Conservation (phyloP, 2,329 filamentous ascomycete genomes). For the Purpureocillium lavendulum region DNA sequence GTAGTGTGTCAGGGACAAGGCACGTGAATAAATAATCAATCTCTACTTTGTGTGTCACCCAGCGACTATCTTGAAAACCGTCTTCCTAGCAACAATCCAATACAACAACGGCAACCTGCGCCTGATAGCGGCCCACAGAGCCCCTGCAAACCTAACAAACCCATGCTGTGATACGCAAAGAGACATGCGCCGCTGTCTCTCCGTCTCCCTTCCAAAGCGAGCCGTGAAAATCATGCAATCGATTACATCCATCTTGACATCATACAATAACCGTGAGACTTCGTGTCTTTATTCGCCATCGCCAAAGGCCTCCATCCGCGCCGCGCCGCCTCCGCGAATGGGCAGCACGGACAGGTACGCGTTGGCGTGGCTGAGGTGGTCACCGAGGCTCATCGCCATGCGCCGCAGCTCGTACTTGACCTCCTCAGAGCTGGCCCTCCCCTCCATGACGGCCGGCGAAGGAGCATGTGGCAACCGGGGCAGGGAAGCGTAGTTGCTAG, state of each 20-base stretch:
- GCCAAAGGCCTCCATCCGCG: slow-evolving; percentile 10
- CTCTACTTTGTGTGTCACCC: too few species aligned
- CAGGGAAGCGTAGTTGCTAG: slow-evolving; percentile 14
- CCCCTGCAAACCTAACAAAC: too few species aligned
- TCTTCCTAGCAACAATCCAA: too few species aligned
- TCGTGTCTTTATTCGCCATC: slow-evolving; percentile 2
- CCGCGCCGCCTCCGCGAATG: slow-evolving; percentile 23
- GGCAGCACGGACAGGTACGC: slow-evolving; percentile 33
- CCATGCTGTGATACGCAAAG: too few species aligned
- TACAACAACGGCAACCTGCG: too few species aligned
- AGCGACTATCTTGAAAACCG: too few species aligned
- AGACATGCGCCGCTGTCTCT: too few species aligned
- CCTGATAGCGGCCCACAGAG: too few species aligned
- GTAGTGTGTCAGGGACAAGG: neutral
- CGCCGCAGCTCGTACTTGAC: slow-evolving; percentile 42
- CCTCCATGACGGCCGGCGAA: slow-evolving; percentile 44
- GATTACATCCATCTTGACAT: neutral
- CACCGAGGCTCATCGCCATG: slow-evolving; percentile 38
- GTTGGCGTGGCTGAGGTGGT: slow-evolving; percentile 39
- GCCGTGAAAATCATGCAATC: neutral
- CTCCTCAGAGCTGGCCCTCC: slow-evolving; percentile 40
- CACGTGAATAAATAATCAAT: slow-evolving; percentile 5
- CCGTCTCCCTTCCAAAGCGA: neutral
- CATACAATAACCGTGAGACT: neutral
- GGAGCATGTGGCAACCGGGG: slow-evolving; percentile 36